Evolutionary conservation across 257 asterid species (phyloP), one percentile per base, ranked within the genome.

Genomic region (Verbena officinalis): DNA sequence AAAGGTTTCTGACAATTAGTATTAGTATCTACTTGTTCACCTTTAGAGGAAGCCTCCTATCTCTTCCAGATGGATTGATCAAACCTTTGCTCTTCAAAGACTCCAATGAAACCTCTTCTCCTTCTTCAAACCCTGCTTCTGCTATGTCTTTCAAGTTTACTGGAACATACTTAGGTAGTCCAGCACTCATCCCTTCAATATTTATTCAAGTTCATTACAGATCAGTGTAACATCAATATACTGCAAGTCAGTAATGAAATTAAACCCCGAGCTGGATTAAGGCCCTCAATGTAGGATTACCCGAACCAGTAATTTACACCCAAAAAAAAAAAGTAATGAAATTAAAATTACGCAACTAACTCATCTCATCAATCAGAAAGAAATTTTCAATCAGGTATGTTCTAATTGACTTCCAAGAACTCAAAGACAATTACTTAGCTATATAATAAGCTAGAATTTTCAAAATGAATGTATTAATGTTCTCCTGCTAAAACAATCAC

Each of bases 31-130:
- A 43, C 46, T 4, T 56, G 27, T 54, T 58, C 83, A 86, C 99
- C 98, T 94, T 94, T 4, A 94, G 67, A 60, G 98, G 98, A 64
- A 90, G 96, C 65, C 64, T 91, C 78, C 96, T 85, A 64, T 91
- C 98, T 77, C 99, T 83, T 60, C 98, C 99, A 0, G 99, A 90
- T 63, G 98, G 98, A 58, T 94, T 94, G 65, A 94, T 88, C 69
- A 94, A 61, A 63, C 99, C 95, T 73, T 74, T 94, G 73, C 61
- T 68, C 82, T 85, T 90, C 88, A 94, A 77, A 7, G 99, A 83
- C 81, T 90, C 96, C 78, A 88, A 71, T 9, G 99, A 90, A 50
- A 94, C 96, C 81, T 80, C 98, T 74, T 90, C 98, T 36, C 99
- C 98, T 71, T 86, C 99, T 75, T 83, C 64, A 68, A 94, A 94